phyloP scores from a whole-genome alignment of 441 rosid species.

The Capsella rubella region DNA sequence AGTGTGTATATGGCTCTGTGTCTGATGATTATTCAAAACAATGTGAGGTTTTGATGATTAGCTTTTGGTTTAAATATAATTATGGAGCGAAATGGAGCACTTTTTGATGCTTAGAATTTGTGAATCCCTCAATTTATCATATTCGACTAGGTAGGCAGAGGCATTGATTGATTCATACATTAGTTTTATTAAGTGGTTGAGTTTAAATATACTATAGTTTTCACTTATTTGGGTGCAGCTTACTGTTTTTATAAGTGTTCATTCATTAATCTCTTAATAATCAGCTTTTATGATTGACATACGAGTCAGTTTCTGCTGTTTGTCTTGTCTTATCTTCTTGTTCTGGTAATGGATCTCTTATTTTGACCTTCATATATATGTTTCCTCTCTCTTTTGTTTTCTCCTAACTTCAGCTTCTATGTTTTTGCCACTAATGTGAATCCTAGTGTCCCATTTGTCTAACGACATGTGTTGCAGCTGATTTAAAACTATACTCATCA shows the following conservation, averaged over 20 bases:
- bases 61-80: background rate
- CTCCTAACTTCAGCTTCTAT: background rate
- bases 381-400: conserved; percentile 21
- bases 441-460: background rate
- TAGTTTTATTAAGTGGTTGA: background rate
- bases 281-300: background rate
- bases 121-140: conserved; percentile 14
- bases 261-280: conserved; percentile 4
- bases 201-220: background rate
- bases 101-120: conserved; percentile 1
- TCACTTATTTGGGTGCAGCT: background rate
- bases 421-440: background rate
- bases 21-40: background rate
- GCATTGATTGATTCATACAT: background rate
- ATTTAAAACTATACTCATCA: background rate
- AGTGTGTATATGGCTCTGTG: background rate
- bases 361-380: conserved; percentile 13
- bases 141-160: background rate
- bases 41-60: conserved; percentile 6
- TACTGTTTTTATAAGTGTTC: conserved; percentile 12
- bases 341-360: background rate
- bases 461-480: conserved; percentile 2
- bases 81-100: background rate
- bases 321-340: conserved; percentile 10
- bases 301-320: conserved; percentile 11